These are phyloP conservation scores for Alternaria rosae DNA, from an alignment of 2,329 filamentous ascomycete genomes.

Conservation along the genomic window DNA sequence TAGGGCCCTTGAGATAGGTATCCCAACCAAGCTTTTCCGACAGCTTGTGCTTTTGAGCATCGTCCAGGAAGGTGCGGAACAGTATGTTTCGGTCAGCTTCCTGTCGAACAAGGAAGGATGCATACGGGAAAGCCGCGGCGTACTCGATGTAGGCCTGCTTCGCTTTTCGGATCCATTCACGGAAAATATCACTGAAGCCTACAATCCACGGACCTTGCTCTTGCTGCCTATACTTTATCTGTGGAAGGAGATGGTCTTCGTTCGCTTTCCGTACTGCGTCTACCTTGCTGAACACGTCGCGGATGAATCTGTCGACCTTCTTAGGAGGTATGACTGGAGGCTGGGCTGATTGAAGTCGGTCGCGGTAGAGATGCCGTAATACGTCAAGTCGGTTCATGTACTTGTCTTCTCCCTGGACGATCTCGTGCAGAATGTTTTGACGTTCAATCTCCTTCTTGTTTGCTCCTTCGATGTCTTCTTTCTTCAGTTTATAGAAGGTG, in stretches of 20 bases:
- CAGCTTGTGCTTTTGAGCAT: conserved; percentile 77
- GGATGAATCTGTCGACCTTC: conserved; percentile 79
- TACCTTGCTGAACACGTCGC: conserved; percentile 87
- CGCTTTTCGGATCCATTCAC: conserved; percentile 97
- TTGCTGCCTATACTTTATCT: conserved; percentile 95
- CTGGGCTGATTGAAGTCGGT: conserved; percentile 74
- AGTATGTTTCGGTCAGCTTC: conserved; percentile 85
- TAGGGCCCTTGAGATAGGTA: conserved; percentile 90
- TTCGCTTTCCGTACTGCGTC: conserved; percentile 90
- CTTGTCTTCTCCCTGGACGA: conserved; percentile 89
- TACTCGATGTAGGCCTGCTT: conserved; percentile 90
- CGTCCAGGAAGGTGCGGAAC: conserved; percentile 85
- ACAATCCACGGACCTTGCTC: conserved; percentile 95
- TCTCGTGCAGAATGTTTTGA: conserved; percentile 94
- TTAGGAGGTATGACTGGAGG: conserved; percentile 83
- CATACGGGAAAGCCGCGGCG: conserved; percentile 84
- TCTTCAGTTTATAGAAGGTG: conserved; percentile 84
- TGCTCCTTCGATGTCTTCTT: conserved; percentile 74
- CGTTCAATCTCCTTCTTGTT: conserved; percentile 88
- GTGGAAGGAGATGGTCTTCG: conserved; percentile 88
- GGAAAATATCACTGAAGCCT: conserved; percentile 95
- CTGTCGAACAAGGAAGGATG: conserved; percentile 81
- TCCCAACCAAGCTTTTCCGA: conserved; percentile 91
- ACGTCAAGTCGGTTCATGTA: conserved; percentile 92
- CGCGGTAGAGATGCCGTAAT: conserved; percentile 82